A percentile compares a stretch with the other conserved stretches of the same genome.
Conservation (phyloP, 2,329 filamentous ascomycete species). For the Cladosporium sp. region DNA sequence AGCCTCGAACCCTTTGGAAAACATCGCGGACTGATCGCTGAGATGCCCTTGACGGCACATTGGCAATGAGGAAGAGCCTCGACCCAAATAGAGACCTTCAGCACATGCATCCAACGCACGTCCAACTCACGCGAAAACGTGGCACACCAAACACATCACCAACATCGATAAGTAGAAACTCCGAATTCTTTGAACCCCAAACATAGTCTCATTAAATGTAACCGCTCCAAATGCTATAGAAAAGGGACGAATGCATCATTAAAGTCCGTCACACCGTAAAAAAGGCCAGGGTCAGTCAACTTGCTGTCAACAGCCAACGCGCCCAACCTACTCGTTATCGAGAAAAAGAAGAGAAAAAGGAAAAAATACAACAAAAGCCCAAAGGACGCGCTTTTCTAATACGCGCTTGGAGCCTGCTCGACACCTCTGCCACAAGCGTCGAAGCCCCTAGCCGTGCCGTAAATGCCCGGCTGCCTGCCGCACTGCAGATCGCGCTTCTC, state of each 20-base stretch:
- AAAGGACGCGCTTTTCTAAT: background rate
- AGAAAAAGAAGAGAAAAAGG: slow-evolving; percentile 8
- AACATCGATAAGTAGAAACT: background rate
- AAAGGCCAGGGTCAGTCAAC: background rate
- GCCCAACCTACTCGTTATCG: slow-evolving; percentile 10
- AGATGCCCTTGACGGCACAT: background rate
- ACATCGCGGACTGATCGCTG: too few species aligned
- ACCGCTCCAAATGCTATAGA: slow-evolving; percentile 11
- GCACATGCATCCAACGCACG: background rate
- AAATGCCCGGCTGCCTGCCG: slow-evolving; percentile 19
- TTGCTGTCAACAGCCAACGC: slow-evolving; percentile 13
- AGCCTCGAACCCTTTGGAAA: background rate
- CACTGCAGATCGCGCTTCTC: slow-evolving; percentile 21
- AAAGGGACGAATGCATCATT: slow-evolving; percentile 15
- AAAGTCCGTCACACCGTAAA: slow-evolving; percentile 14
- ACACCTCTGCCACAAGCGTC: slow-evolving; percentile 18
- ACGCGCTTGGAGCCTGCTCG: background rate
- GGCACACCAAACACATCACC: too few species aligned
- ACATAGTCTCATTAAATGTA: slow-evolving; percentile 17
- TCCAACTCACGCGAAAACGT: background rate
- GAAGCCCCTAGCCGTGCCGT: slow-evolving; percentile 22
- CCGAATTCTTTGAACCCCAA: slow-evolving; percentile 1
- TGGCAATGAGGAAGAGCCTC: background rate
- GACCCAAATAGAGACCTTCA: background rate
- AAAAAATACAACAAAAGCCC: background rate